Percentiles rank a stretch among this genome's conserved stretches.
These are phyloP conservation scores for Neoarthrinium moseri DNA, from an alignment of 2,329 filamentous ascomycete genomes.

Conservation along the genomic window DNA sequence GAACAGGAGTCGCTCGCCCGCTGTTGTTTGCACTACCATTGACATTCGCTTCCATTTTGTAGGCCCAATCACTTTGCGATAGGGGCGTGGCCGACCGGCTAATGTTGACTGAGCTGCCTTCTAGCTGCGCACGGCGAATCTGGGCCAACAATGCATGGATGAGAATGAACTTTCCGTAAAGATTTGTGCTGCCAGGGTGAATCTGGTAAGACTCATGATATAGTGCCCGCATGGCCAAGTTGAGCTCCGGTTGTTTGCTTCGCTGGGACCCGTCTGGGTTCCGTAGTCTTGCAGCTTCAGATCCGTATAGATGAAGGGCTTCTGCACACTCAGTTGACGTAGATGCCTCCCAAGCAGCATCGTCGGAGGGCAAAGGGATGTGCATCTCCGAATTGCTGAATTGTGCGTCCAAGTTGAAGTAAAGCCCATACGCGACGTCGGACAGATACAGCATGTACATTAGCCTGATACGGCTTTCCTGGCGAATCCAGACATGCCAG, in stretches of 20 bases:
- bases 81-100: conserved; percentile 52
- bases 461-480: conserved; percentile 66
- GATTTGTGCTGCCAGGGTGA: conserved; percentile 64
- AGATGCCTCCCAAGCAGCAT: conserved; percentile 70
- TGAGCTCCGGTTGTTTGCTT: conserved; percentile 63
- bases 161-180: conserved; percentile 72
- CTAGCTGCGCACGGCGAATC: conserved; percentile 45
- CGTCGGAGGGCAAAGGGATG: conserved; percentile 69
- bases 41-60: conserved; percentile 39
- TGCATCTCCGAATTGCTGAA: conserved; percentile 64
- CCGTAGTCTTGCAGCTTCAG: conserved; percentile 47
- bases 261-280: conserved; percentile 64
- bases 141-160: conserved; percentile 68
- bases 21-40: conserved; percentile 44
- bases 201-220: conserved; percentile 59
- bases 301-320: conserved; percentile 63
- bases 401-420: conserved; percentile 66
- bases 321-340: conserved; percentile 59
- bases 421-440: conserved; percentile 66
- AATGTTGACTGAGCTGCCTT: conserved; percentile 34
- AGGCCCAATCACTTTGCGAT: conserved; percentile 58
- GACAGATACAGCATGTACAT: conserved; percentile 65
- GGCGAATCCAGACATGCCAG: conserved; percentile 68
- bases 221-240: conserved; percentile 59
- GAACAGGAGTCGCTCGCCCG: conserved; percentile 44